phyloP scores from a whole-genome alignment of 768 basidiomycete species.

The Pulveroboletus frians region DNA sequence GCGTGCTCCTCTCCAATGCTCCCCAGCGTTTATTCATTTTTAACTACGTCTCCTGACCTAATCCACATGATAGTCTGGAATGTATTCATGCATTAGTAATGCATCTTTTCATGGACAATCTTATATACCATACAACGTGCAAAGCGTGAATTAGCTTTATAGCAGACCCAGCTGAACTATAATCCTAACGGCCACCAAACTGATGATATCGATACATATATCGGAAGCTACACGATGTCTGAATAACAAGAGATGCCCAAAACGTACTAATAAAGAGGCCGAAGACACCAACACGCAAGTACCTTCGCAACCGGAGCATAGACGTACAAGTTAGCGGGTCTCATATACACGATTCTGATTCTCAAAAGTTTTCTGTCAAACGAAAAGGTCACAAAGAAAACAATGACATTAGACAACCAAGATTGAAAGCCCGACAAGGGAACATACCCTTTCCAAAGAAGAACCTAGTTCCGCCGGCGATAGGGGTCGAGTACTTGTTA shows the following conservation, averaged over 20 bases:
- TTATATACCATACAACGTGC: slow-evolving; percentile 8
- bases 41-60: neutral
- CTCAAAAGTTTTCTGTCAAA: slow-evolving; percentile 21
- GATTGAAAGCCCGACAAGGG: neutral
- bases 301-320: neutral
- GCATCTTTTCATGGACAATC: neutral
- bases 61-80: neutral
- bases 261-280: neutral
- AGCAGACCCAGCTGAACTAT: neutral
- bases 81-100: neutral
- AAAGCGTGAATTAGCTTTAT: neutral
- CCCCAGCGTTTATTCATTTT: neutral
- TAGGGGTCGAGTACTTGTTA: slow-evolving; percentile 80
- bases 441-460: slow-evolving; percentile 82
- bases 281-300: slow-evolving; percentile 1
- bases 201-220: neutral
- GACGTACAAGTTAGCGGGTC: neutral
- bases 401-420: neutral
- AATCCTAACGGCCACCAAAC: neutral
- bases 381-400: neutral
- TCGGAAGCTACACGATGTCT: too few relatives aligned
- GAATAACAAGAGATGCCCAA: neutral
- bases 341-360: neutral
- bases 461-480: slow-evolving; percentile 71
- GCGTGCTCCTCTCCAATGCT: neutral